phyloP scores from a whole-genome alignment of 805 yeast genomes.

The Metschnikowia lachancei region DNA sequence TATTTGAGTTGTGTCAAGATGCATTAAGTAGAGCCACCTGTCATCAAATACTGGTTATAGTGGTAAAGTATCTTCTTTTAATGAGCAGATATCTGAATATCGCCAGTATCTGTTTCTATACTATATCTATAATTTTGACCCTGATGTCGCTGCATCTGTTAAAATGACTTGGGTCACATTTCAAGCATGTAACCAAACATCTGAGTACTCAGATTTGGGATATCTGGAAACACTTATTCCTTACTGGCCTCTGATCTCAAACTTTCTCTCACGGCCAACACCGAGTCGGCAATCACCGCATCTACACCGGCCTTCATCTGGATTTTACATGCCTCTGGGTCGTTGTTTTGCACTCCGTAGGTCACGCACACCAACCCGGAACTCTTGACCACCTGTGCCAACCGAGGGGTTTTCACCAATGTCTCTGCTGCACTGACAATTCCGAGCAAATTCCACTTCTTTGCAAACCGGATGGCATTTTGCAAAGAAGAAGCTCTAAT shows the following conservation, averaged over 20 bases:
- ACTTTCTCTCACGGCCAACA: constrained; percentile 86
- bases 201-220: background rate
- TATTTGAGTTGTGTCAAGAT: too few relatives aligned
- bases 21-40: too few relatives aligned
- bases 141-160: too few relatives aligned
- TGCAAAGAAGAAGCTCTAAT: constrained; percentile 83
- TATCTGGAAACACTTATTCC: background rate
- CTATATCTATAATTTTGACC: too few relatives aligned
- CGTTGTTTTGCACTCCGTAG: constrained; percentile 81
- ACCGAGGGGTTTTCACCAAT: constrained; percentile 82
- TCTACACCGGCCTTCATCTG: constrained; percentile 95
- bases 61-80: too few relatives aligned
- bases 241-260: constrained; percentile 38
- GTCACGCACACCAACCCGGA: constrained; percentile 91
- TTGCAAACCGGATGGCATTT: constrained; percentile 86
- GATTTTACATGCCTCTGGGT: constrained; percentile 75
- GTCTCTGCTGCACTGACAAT: constrained; percentile 88
- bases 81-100: too few relatives aligned
- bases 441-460: constrained; percentile 87
- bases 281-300: constrained; percentile 97
- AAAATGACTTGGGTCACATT: too few relatives aligned
- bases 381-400: constrained; percentile 86
- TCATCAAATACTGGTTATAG: too few relatives aligned
- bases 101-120: too few relatives aligned
- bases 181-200: too few relatives aligned